Evolutionary conservation across 352 stramenopile species (phyloP).

Genomic region (Globisporangium echinulatum): DNA sequence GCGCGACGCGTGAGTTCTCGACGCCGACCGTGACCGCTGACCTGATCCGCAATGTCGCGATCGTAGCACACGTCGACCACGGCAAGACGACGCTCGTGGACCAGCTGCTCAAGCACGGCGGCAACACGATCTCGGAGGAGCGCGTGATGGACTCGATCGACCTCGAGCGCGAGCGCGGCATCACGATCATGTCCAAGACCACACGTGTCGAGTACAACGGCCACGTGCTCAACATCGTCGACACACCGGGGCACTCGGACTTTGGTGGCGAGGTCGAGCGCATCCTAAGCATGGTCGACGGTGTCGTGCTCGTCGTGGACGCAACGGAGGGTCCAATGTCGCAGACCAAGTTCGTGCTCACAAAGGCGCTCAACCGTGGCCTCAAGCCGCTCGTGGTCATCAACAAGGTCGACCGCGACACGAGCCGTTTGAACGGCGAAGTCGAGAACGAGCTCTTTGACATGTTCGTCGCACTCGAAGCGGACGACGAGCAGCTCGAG

Average conservation of each 20-base stretch:
- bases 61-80: slow-evolving; percentile 97
- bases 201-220: slow-evolving; percentile 94
- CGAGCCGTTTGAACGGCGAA: slow-evolving; percentile 87
- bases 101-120: slow-evolving; percentile 94
- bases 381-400: slow-evolving; percentile 95
- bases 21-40: slow-evolving; percentile 24
- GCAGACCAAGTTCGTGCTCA: slow-evolving; percentile 99
- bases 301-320: slow-evolving; percentile 96
- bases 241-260: slow-evolving; percentile 98
- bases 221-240: slow-evolving; percentile 95
- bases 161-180: slow-evolving; percentile 96
- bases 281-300: slow-evolving; percentile 96
- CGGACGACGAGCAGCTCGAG: slow-evolving; percentile 94
- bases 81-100: slow-evolving; percentile 98
- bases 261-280: slow-evolving; percentile 98
- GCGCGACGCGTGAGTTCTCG: slow-evolving; percentile 37
- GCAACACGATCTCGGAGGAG: slow-evolving; percentile 81
- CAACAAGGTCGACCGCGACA: slow-evolving; percentile 97
- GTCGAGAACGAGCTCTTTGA: slow-evolving; percentile 97
- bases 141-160: slow-evolving; percentile 98
- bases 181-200: slow-evolving; percentile 99
- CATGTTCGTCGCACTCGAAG: slow-evolving; percentile 93
- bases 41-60: slow-evolving; percentile 86
- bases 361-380: slow-evolving; percentile 90
- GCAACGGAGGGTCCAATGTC: slow-evolving; percentile 96